Percentiles rank a stretch among this genome's conserved stretches.
Conservation (phyloP, 257 asterid genomes). For the Solanum pimpinellifolium region DNA sequence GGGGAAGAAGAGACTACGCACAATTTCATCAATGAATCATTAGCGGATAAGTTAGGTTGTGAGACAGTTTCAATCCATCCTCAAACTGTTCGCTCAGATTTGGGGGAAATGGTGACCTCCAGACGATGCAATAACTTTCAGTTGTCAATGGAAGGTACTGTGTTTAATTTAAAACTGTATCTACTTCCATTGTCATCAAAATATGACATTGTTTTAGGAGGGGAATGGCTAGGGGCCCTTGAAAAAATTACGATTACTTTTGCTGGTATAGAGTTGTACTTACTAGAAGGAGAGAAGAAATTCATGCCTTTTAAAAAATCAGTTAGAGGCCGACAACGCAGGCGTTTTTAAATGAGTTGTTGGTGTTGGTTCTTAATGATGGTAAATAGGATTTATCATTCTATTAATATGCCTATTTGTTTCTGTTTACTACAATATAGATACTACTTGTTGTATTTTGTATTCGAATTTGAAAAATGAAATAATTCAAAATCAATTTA, state of each 20-base stretch:
- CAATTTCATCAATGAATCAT: background rate
- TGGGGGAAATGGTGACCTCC: background rate
- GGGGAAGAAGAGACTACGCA: background rate
- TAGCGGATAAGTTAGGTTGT: background rate
- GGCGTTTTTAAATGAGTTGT: background rate
- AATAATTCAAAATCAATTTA: background rate
- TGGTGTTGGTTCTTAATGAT: background rate
- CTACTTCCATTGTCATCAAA: background rate
- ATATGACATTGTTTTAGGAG: background rate
- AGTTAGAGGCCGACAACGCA: background rate
- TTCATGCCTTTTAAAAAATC: background rate
- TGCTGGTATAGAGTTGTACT: background rate
- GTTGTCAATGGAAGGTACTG: background rate
- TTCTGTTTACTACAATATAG: background rate
- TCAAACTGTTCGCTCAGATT: background rate
- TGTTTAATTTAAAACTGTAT: background rate
- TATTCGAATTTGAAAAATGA: background rate
- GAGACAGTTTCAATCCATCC: background rate
- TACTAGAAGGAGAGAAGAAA: background rate
- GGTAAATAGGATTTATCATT: background rate
- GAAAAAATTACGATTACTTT: background rate
- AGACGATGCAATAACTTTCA: background rate
- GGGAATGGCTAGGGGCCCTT: background rate
- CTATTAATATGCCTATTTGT: background rate
- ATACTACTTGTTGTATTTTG: background rate